These are phyloP conservation scores for Rhizopogon rudus DNA, from an alignment of 768 basidiomycete species.

Conservation along the genomic window DNA sequence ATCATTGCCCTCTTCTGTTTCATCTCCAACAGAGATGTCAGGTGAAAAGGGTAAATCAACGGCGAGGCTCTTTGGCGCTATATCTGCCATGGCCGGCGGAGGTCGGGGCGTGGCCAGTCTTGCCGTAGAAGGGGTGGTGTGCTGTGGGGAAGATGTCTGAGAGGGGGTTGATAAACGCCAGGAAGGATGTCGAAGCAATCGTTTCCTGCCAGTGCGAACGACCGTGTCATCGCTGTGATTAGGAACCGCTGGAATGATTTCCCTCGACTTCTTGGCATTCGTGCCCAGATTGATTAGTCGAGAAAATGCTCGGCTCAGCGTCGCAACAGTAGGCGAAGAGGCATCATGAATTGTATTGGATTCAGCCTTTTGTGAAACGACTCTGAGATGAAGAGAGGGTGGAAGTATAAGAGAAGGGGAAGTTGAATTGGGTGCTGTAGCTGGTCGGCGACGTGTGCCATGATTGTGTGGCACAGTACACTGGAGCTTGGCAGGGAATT, in stretches of 20 bases:
- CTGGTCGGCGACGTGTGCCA: background rate
- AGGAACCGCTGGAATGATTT: background rate
- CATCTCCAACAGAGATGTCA: conserved; percentile 6
- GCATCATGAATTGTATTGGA: conserved; percentile 28
- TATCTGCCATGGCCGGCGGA: conserved; percentile 5
- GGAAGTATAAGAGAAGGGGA: conserved; percentile 10
- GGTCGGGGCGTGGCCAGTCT: conserved; percentile 8
- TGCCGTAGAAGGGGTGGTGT: conserved; percentile 2
- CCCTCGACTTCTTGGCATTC: conserved; percentile 1
- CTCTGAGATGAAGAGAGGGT: conserved; percentile 10
- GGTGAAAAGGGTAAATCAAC: conserved; percentile 10
- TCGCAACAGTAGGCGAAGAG: conserved; percentile 29
- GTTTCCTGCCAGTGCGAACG: background rate
- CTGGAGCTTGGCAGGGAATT: background rate
- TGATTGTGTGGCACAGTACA: background rate
- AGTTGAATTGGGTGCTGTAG: background rate
- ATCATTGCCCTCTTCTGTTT: conserved; percentile 5
- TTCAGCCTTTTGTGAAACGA: conserved; percentile 4
- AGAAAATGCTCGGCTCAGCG: conserved; percentile 40
- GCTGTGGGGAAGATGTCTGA: conserved; percentile 1
- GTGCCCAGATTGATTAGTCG: conserved; percentile 21
- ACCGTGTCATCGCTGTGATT: background rate
- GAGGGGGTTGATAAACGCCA: background rate
- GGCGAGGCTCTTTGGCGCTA: conserved; percentile 9
- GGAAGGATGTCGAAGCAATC: background rate